Evolutionary conservation across 352 stramenopile genomes (phyloP), one percentile per base, ranked within the genome.

Genomic region (Phytophthora fragariaefolia): DNA sequence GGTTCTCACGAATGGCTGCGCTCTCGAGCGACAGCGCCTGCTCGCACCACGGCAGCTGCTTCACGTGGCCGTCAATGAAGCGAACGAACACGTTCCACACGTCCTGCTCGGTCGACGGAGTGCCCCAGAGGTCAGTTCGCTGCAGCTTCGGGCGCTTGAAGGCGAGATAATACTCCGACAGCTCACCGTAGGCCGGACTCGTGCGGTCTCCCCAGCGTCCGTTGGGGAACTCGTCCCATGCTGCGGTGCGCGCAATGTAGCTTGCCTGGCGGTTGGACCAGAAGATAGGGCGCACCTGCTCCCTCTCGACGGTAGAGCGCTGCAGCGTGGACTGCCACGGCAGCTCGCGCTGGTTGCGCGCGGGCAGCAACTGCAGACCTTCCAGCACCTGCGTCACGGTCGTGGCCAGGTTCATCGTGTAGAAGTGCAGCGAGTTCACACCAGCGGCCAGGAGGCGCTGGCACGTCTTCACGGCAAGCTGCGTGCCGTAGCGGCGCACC

Each of bases 221-320:
- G 74, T 97, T 99, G 67, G 82, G 96, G 81, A 99, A 98, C 68
- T 99, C 96, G 70, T 99, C 96, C 97, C 97, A 99, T 58, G 96
- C 89, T 63, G 97, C 89, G 47, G 97, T 99, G 49, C 97, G 80
- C 58, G 95, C 90, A 23, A 99, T 91, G 88, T 99, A 99, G 60
- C 89, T 98, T 58, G 97, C 93, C 50, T 98, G 96, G 17, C 97
- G 90, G 76, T 99, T 99, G 6, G 96, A 98, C 97, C 97, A 99
- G 63, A 99, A 98, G 63, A 99, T 99, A 24, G 97, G 97, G 23
- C 97, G 93, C 48, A 99, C 83, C 61, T 92, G 95, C 68, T 97
- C 91, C 20, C 87, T 87, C 50, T 82, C 87, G 58, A 95, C 80
- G 48, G 76, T 74, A 4, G 66, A 87, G 51, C 85, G 83, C 20